Evolutionary conservation across 2,329 filamentous ascomycete species (phyloP).

Genomic region (Scedosporium boydii): DNA sequence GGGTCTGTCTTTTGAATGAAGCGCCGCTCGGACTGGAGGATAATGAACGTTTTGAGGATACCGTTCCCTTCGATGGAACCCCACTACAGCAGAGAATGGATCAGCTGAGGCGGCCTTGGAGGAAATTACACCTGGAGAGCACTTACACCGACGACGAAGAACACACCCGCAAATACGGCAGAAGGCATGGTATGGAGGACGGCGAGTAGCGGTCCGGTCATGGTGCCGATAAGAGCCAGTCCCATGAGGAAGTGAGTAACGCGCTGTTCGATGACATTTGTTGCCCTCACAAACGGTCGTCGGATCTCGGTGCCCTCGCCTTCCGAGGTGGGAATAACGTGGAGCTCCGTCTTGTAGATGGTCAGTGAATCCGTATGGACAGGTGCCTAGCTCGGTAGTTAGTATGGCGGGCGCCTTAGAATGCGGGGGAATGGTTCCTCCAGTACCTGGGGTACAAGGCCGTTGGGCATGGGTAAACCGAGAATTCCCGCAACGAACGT

Average conservation of each 20-base stretch:
- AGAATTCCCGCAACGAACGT: constrained; percentile 46
- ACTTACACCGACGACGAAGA: constrained; percentile 47
- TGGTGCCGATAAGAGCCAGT: constrained; percentile 42
- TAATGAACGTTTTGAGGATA: constrained; percentile 40
- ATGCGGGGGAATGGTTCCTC: background rate
- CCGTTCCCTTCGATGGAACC: constrained; percentile 41
- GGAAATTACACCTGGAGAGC: constrained; percentile 2
- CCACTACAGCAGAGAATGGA: constrained; percentile 18
- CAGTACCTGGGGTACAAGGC: constrained; percentile 37
- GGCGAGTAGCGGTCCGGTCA: constrained; percentile 44
- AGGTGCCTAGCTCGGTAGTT: constrained; percentile 31
- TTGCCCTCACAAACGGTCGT: constrained; percentile 31
- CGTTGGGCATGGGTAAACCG: constrained; percentile 47
- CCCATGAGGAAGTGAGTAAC: constrained; percentile 46
- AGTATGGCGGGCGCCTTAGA: background rate
- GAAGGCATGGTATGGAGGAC: constrained; percentile 45
- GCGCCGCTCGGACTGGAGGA: constrained; percentile 32
- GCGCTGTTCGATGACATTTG: constrained; percentile 45
- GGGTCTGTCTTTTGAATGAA: constrained; percentile 39
- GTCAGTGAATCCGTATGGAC: constrained; percentile 47
- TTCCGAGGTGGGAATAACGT: constrained; percentile 30
- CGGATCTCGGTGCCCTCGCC: constrained; percentile 29
- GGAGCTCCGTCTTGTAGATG: constrained; percentile 27
- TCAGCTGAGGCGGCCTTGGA: background rate
- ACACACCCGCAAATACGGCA: constrained; percentile 44